phyloP scores from a whole-genome alignment of 352 stramenopile species.

The Globisporangium orthogonon region DNA sequence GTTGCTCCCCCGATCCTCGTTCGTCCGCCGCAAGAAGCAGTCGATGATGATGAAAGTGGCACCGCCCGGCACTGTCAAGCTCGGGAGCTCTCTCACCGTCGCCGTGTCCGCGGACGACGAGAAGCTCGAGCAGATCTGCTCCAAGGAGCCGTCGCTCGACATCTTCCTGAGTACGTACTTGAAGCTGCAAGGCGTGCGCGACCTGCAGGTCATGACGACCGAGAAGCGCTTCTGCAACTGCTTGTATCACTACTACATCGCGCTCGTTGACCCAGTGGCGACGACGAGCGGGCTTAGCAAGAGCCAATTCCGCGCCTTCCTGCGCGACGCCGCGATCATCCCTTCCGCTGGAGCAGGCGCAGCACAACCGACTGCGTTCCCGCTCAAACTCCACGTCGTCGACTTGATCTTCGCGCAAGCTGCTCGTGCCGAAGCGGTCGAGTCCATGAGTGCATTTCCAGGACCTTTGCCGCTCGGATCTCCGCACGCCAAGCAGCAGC shows the following conservation, averaged over 20 bases:
- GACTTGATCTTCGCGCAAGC: constrained; percentile 61
- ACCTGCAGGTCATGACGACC: constrained; percentile 43
- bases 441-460: constrained; percentile 8
- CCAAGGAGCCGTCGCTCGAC: constrained; percentile 43
- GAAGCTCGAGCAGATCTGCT: constrained; percentile 48
- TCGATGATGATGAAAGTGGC: constrained; percentile 58
- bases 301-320: constrained; percentile 50
- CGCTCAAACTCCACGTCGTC: constrained; percentile 54
- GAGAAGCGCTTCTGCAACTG: constrained; percentile 65
- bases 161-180: constrained; percentile 56
- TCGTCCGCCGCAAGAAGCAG: constrained; percentile 60
- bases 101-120: constrained; percentile 17
- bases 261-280: constrained; percentile 39
- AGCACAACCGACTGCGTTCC: not conserved
- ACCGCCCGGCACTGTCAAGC: not conserved
- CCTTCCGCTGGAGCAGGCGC: constrained; percentile 1
- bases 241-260: constrained; percentile 62
- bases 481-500: constrained; percentile 4
- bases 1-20: constrained; percentile 54
- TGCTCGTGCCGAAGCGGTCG: constrained; percentile 26
- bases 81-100: not conserved
- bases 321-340: constrained; percentile 45
- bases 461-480: constrained; percentile 1
- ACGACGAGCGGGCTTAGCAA: constrained; percentile 43
- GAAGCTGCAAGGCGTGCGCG: constrained; percentile 31